Percentiles rank a stretch among this genome's conserved stretches.
These are phyloP conservation scores for Peltaster fructicola DNA, from an alignment of 2,329 filamentous ascomycete species.

Conservation along the genomic window DNA sequence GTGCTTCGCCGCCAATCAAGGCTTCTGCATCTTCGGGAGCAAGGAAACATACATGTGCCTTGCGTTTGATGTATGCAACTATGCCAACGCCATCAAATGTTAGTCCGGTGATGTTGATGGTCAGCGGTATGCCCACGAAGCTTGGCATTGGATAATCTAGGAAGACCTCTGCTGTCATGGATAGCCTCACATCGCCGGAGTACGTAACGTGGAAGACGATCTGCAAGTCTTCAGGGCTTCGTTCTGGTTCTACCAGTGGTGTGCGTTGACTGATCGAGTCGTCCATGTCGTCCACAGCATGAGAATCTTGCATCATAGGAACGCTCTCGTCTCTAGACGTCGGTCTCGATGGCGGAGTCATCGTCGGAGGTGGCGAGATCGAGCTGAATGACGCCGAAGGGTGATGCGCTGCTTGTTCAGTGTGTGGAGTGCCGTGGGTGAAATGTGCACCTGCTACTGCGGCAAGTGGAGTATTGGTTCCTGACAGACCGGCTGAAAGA, in stretches of 20 bases:
- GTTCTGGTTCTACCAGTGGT: constrained; percentile 45
- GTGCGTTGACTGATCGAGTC: constrained; percentile 21
- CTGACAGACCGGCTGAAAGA: constrained; percentile 51
- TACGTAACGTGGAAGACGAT: constrained; percentile 85
- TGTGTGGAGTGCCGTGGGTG: constrained; percentile 24
- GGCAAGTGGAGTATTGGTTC: constrained; percentile 61
- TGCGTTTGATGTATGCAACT: constrained; percentile 72
- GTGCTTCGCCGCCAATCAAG: constrained; percentile 29
- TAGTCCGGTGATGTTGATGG: constrained; percentile 84
- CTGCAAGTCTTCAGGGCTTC: constrained; percentile 71
- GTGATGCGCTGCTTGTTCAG: constrained; percentile 17
- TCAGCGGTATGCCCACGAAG: constrained; percentile 88
- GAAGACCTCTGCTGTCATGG: constrained; percentile 83
- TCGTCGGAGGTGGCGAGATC: constrained; percentile 28
- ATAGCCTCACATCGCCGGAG: constrained; percentile 68
- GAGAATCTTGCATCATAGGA: too few species aligned
- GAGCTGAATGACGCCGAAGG: constrained; percentile 26
- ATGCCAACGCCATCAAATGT: constrained; percentile 93
- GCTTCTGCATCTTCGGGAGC: constrained; percentile 79
- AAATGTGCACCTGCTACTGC: constrained; percentile 58
- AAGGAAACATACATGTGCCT: constrained; percentile 86
- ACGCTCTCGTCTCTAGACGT: constrained; percentile 22
- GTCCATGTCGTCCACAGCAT: constrained; percentile 11
- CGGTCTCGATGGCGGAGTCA: constrained; percentile 26
- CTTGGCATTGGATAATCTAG: constrained; percentile 97